These are phyloP conservation scores for Taiwanofungus camphoratus DNA, from an alignment of 1,284 basidiomycete species.

Conservation along the genomic window DNA sequence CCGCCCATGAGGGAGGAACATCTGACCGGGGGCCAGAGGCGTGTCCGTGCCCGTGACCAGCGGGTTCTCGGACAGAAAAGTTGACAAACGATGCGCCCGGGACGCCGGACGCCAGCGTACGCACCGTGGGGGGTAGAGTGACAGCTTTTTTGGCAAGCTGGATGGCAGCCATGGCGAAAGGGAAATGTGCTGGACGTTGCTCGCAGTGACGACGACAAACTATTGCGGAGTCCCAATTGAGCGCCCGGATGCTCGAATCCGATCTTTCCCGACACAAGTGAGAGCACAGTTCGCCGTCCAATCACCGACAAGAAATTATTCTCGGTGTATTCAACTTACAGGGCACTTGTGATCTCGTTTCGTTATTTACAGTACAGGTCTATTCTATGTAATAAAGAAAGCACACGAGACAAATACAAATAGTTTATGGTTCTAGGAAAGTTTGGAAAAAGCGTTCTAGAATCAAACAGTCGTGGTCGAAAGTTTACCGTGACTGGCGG, in stretches of 20 bases:
- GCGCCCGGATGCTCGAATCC: conserved; percentile 10
- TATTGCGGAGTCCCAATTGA: conserved; percentile 20
- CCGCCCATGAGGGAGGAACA: conserved; percentile 59
- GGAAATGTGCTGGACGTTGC: conserved; percentile 19
- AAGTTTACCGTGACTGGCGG: conserved; percentile 12
- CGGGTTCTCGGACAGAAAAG: conserved; percentile 58
- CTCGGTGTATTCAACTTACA: too few species aligned
- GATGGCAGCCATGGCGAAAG: conserved; percentile 54
- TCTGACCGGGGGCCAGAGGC: conserved; percentile 66
- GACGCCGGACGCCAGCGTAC: conserved; percentile 68
- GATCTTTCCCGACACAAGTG: conserved; percentile 17
- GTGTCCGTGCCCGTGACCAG: conserved; percentile 51
- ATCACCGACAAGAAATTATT: too few species aligned
- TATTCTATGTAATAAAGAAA: too few species aligned
- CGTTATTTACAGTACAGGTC: too few species aligned
- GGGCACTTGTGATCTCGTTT: too few species aligned
- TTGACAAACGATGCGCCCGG: conserved; percentile 68
- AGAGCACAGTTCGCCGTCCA: too few species aligned
- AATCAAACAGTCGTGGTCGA: too few species aligned
- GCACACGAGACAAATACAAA: too few species aligned
- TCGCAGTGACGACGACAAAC: conserved; percentile 22
- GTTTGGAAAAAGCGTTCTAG: too few species aligned
- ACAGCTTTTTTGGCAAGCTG: conserved; percentile 74
- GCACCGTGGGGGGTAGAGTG: conserved; percentile 79
- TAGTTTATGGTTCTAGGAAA: too few species aligned